Percentiles rank a stretch among this genome's conserved stretches.
These are phyloP conservation scores for Ballota nigra DNA, from an alignment of 257 asterid species.

Conservation along the genomic window DNA sequence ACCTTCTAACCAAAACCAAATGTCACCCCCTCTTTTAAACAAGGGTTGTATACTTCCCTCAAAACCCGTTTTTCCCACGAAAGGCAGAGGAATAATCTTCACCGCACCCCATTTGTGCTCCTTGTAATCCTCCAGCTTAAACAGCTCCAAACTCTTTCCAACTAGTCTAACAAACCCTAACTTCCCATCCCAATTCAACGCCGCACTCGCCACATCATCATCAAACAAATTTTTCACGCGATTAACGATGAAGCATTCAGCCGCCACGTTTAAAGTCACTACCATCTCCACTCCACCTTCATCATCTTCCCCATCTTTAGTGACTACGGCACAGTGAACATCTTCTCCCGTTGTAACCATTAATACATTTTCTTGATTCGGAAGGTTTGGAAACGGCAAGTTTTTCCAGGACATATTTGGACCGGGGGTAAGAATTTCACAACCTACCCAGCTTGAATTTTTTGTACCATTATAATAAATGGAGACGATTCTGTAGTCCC, in stretches of 20 bases:
- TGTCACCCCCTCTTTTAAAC: constrained; percentile 7
- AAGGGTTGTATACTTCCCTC: neutral
- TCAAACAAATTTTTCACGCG: neutral
- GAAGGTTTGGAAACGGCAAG: constrained; percentile 4
- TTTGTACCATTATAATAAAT: neutral
- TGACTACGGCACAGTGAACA: neutral
- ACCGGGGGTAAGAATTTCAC: constrained; percentile 27
- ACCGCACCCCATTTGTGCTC: constrained; percentile 23
- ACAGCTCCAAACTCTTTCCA: constrained; percentile 12
- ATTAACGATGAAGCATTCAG: constrained; percentile 15
- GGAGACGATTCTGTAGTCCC: constrained; percentile 19
- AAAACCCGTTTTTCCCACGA: neutral
- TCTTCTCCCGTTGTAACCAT: constrained; percentile 2
- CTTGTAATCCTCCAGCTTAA: constrained; percentile 32
- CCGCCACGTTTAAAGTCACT: constrained; percentile 30
- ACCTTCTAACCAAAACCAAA: constrained; percentile 27
- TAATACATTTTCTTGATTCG: neutral
- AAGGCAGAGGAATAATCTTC: constrained; percentile 24
- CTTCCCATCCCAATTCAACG: constrained; percentile 31
- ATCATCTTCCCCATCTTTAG: neutral
- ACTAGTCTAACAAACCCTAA: constrained; percentile 16
- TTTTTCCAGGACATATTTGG: constrained; percentile 26
- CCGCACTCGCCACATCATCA: neutral
- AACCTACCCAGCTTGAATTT: neutral
- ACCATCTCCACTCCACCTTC: neutral